These are phyloP conservation scores for Penicillium sp. DNA, from an alignment of 2,329 filamentous ascomycete species.

Conservation along the genomic window DNA sequence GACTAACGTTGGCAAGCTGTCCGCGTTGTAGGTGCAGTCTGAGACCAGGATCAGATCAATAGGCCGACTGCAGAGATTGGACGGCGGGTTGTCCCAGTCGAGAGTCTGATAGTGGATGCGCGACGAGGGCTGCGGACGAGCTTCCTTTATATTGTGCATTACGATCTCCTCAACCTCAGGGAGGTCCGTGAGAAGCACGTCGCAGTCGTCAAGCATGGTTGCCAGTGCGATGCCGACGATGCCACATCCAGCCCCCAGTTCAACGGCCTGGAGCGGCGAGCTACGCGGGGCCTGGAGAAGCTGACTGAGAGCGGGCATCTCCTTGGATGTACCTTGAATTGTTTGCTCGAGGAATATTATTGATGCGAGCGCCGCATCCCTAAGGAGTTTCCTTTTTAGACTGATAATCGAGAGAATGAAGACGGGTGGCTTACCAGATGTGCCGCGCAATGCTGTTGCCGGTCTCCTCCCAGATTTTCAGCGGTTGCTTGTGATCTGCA, in stretches of 20 bases:
- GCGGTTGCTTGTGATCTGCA: slow-evolving; percentile 31
- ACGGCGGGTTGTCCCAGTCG: slow-evolving; percentile 61
- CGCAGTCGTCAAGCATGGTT: slow-evolving; percentile 50
- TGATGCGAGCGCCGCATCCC: slow-evolving; percentile 61
- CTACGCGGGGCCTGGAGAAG: slow-evolving; percentile 29
- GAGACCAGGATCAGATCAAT: slow-evolving; percentile 64
- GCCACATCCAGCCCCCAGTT: slow-evolving; percentile 68
- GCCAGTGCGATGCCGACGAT: slow-evolving; percentile 66
- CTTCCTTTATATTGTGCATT: slow-evolving; percentile 52
- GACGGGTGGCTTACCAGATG: slow-evolving; percentile 56
- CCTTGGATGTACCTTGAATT: slow-evolving; percentile 27
- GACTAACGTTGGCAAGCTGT: slow-evolving; percentile 64
- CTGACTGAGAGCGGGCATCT: slow-evolving; percentile 32
- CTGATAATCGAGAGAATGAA: neutral
- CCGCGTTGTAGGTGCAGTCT: slow-evolving; percentile 72
- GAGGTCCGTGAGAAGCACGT: slow-evolving; percentile 64
- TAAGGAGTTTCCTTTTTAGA: slow-evolving; percentile 17
- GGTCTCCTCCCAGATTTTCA: slow-evolving; percentile 66
- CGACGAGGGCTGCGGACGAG: slow-evolving; percentile 45
- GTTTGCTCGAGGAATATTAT: slow-evolving; percentile 52
- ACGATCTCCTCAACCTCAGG: slow-evolving; percentile 63
- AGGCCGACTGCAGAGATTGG: slow-evolving; percentile 36
- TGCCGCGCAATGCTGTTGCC: slow-evolving; percentile 71
- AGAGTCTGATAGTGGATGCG: slow-evolving; percentile 52
- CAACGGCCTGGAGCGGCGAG: slow-evolving; percentile 52